A percentile compares a stretch with the other conserved stretches of the same genome.
phyloP scores from a whole-genome alignment of 2,329 filamentous ascomycete species.

The Trichoderma koningiopsis region DNA sequence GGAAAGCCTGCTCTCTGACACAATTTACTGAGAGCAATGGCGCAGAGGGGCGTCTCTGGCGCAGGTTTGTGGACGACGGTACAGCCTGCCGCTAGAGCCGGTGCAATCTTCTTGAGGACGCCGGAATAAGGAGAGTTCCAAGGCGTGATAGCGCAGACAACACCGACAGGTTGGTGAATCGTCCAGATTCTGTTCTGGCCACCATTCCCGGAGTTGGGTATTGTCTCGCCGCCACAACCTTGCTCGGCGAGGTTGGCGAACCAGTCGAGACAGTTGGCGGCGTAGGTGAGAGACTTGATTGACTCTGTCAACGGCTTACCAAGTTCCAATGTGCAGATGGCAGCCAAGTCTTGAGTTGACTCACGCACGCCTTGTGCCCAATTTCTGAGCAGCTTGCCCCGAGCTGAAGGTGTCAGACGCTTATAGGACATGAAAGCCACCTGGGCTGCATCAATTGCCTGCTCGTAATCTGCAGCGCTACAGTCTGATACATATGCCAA shows the following conservation, averaged over 20 bases:
- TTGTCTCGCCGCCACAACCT: no score
- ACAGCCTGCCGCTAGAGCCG: conserved; percentile 71
- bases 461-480: not conserved
- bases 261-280: no score
- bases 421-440: not conserved
- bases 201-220: no score
- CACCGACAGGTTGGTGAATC: not conserved
- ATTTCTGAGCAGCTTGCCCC: not conserved
- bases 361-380: not conserved
- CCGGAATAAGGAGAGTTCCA: conserved; percentile 65
- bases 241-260: no score
- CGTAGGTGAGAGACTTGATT: not conserved
- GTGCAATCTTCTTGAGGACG: conserved; percentile 48
- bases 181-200: not conserved
- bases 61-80: conserved; percentile 72
- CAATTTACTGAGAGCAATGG: conserved; percentile 67
- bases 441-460: not conserved
- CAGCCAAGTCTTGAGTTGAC: not conserved
- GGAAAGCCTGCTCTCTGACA: conserved; percentile 72
- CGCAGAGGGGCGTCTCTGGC: conserved; percentile 72
- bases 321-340: not conserved
- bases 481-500: not conserved
- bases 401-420: not conserved
- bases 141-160: conserved; percentile 54
- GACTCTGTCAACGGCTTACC: not conserved